Evolutionary conservation across 768 basidiomycete genomes (phyloP), one percentile per base, ranked within the genome.

Genomic region (Cyclocybe aegerita): DNA sequence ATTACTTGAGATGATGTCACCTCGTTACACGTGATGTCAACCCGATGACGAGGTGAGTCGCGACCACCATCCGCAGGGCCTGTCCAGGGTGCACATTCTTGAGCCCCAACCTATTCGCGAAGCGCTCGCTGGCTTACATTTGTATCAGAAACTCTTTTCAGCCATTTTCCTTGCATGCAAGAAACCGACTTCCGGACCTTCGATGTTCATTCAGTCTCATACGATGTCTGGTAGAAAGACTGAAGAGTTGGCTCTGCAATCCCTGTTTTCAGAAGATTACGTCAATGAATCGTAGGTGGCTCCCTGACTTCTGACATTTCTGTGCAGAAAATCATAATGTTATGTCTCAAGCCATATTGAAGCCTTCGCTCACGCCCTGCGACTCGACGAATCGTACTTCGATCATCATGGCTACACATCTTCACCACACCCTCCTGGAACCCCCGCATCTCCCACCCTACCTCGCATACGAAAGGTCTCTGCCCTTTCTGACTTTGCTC

Each of bases 401-500:
- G 70, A 73, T 44, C 65, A 65, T 43, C 62, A 64, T 23, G 65
- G 57, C 11, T 60, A 60, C 41, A 58, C 56, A n/a, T 63, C 66
- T 29, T 75, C 72, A 15, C 68, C 70, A 7, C 64, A 69, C 34
- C 63, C 73, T 40, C 75, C 73, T 51, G 72, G 70, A n/a, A 70
- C 69, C 29, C 74, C 76, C 5, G 53, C 54, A 36, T 59, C 63
- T 23, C 23, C 23, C 36, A 56, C 55, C 43, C 55, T 66, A 56
- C 61, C 60, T 5, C 83, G 89, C 12, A 78, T 91, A 16, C 79
- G 82, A 62, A 93, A 91, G 69, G 83, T 95, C 5, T 84, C 88
- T 44, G 90, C 91, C 1, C 70, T 92, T 43, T 88, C 85, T 1
- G 93, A 95, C 64, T 93, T 92, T 58, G 91, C 94, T 4, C 97